These are phyloP conservation scores for Candida chilensis DNA, from an alignment of 805 yeast genomes.

Conservation along the genomic window DNA sequence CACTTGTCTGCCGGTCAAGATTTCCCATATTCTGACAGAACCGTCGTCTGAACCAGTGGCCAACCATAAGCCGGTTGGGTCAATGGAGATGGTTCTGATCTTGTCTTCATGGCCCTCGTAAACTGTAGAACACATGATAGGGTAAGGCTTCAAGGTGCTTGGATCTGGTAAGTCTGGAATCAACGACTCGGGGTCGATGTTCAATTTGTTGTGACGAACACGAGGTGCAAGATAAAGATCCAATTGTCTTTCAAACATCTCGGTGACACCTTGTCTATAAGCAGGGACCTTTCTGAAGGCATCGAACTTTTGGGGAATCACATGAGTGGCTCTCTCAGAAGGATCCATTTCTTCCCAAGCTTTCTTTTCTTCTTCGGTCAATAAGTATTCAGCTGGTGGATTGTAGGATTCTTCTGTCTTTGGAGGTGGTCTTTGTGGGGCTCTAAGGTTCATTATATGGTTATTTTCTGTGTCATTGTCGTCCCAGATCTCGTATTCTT, in stretches of 20 bases:
- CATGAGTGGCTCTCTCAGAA: conserved; percentile 69
- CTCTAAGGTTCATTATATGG: conserved; percentile 86
- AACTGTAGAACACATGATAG: conserved; percentile 77
- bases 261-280: conserved; percentile 76
- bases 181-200: conserved; percentile 92
- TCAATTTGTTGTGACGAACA: conserved; percentile 80
- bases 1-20: conserved; percentile 89
- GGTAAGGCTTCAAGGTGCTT: conserved; percentile 93
- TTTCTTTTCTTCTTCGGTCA: conserved; percentile 68
- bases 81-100: conserved; percentile 74
- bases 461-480: conserved; percentile 43
- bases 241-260: conserved; percentile 87
- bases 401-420: conserved; percentile 94
- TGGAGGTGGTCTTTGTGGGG: conserved; percentile 94
- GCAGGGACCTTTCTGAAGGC: conserved; percentile 92
- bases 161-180: conserved; percentile 97
- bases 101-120: conserved; percentile 80
- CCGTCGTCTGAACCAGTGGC: conserved; percentile 99
- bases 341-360: conserved; percentile 67
- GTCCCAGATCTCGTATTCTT: conserved; percentile 89
- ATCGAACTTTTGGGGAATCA: conserved; percentile 71
- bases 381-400: conserved; percentile 92
- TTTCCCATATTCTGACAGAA: conserved; percentile 93
- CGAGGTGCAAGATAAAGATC: conserved; percentile 96
- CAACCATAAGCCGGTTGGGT: conserved; percentile 87